These are phyloP conservation scores for Botryotinia globosa DNA, from an alignment of 2,329 filamentous ascomycete genomes.

Conservation along the genomic window DNA sequence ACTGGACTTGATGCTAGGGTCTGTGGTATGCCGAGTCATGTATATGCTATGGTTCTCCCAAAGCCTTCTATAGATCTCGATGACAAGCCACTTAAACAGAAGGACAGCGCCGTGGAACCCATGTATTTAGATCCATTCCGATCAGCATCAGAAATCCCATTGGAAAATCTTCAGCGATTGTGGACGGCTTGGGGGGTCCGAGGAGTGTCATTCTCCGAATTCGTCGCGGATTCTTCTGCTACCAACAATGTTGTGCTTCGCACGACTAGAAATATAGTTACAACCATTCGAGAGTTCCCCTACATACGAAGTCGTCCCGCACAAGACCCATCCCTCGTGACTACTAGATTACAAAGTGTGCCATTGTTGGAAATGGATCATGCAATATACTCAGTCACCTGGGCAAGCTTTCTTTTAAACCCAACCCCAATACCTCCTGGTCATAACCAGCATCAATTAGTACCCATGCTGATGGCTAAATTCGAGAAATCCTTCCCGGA, in stretches of 20 bases:
- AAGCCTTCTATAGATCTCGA: constrained; percentile 59
- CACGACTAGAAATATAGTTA: constrained; percentile 76
- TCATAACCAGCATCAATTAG: constrained; percentile 36
- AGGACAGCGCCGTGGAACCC: constrained; percentile 45
- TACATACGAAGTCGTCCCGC: constrained; percentile 27
- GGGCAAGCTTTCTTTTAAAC: constrained; percentile 40
- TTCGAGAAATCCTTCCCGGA: constrained; percentile 41
- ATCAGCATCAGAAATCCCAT: constrained; percentile 62
- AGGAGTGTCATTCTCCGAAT: constrained; percentile 47
- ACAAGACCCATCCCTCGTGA: constrained; percentile 24
- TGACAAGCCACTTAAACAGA: constrained; percentile 41
- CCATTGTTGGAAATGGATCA: constrained; percentile 40
- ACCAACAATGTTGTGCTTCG: constrained; percentile 69
- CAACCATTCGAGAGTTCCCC: constrained; percentile 57
- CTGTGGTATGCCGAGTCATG: constrained; percentile 80
- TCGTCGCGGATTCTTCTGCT: constrained; percentile 59
- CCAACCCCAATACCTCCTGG: constrained; percentile 28
- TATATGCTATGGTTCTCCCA: constrained; percentile 74
- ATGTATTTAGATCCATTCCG: constrained; percentile 88
- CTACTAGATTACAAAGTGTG: constrained; percentile 36
- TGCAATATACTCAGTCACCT: constrained; percentile 42
- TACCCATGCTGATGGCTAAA: constrained; percentile 39
- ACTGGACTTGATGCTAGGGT: constrained; percentile 74
- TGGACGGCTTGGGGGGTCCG: constrained; percentile 49
- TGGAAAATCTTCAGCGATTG: constrained; percentile 55